Base-by-base conservation (phyloP, 1,284 basidiomycete species). In the Crepidotus sp. region DNA sequence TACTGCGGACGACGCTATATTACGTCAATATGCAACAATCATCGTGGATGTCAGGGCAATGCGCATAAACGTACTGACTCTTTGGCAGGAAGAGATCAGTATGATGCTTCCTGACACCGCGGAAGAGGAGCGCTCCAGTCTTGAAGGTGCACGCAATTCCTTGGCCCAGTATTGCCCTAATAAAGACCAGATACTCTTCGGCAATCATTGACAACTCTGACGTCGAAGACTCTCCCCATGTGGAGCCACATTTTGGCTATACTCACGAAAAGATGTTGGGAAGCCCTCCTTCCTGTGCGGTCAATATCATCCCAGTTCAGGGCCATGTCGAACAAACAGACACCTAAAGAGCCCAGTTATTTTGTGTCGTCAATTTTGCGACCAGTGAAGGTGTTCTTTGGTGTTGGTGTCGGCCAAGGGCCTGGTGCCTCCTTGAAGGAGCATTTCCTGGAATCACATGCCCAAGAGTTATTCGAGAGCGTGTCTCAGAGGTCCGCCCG, bases 231-330 rank as follows among this genome's bases (percentile, higher is more conserved):
- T 3, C 65, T 72, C 7, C 67, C 74, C 2, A 63, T 87, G 44
- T 75, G 79, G 2, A 70, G 61, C 14, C 80, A 85, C 49, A 76
- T 93, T 42, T 62, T 85, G n/a, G 58, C 66, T 4, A 80, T 94
- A 44, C 66, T 98, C 17, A 77, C 77, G 5, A 75, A 77, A 39
- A 79, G 90, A 10, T 90, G 84, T 52, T 83, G 80, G 49, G 93
- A 96, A 54, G 81, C 87, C 3, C 74, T 98, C 32, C 76, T 87
- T 27, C 80, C 87, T 8, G 88, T 97, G 37, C 78, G 90, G 36
- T 87, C 88, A 0, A 87, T 96, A 54, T 88, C 90, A 0, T 84
- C 83, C 1, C 88, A 91, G 54, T 87, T 90, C 55, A 74, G 90
- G 41, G 83, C 84, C 0, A 85, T 85, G 74, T 77, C 84, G 14